Percentiles rank a stretch among this genome's conserved stretches.
These are phyloP conservation scores for Jatropha podagrica DNA, from an alignment of 441 rosid species.

Conservation along the genomic window DNA sequence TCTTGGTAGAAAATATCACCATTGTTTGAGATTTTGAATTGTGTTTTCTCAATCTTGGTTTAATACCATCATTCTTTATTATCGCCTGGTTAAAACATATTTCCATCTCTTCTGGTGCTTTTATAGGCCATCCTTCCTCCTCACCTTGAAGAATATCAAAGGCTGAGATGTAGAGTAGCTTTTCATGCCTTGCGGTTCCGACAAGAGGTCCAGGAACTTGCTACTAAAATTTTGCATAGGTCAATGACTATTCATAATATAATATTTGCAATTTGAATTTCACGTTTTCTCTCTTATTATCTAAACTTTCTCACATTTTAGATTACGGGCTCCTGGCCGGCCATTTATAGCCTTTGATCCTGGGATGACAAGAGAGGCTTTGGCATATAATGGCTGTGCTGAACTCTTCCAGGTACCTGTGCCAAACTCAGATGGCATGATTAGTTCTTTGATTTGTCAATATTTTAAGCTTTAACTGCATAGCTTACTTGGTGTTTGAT, in stretches of 20 bases:
- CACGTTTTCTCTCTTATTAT: slow-evolving; percentile 1
- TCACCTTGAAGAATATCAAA: slow-evolving; percentile 85
- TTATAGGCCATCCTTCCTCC: slow-evolving; percentile 74
- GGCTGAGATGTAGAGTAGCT: slow-evolving; percentile 91
- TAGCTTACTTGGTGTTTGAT: slow-evolving; percentile 32
- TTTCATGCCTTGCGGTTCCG: slow-evolving; percentile 85
- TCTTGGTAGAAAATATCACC: not conserved
- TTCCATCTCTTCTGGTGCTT: slow-evolving; percentile 23
- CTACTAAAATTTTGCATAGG: slow-evolving; percentile 79
- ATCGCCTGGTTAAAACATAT: not conserved
- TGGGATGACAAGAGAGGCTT: slow-evolving; percentile 95
- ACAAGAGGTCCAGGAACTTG: slow-evolving; percentile 85
- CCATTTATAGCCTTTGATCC: slow-evolving; percentile 95
- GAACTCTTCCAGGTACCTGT: slow-evolving; percentile 96
- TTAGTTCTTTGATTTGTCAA: slow-evolving; percentile 27
- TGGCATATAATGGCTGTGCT: slow-evolving; percentile 97
- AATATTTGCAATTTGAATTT: not conserved
- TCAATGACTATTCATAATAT: slow-evolving; percentile 13
- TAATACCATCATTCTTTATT: slow-evolving; percentile 4
- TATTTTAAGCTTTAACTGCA: slow-evolving; percentile 4
- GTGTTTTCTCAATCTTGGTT: not conserved
- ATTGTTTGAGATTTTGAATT: not conserved
- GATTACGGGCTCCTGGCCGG: slow-evolving; percentile 80
- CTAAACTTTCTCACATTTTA: slow-evolving; percentile 25
- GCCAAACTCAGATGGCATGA: slow-evolving; percentile 25